Percentiles rank a stretch among this genome's conserved stretches.
These are phyloP conservation scores for Globisporangium nagaii DNA, from an alignment of 352 stramenopile genomes.

Conservation along the genomic window DNA sequence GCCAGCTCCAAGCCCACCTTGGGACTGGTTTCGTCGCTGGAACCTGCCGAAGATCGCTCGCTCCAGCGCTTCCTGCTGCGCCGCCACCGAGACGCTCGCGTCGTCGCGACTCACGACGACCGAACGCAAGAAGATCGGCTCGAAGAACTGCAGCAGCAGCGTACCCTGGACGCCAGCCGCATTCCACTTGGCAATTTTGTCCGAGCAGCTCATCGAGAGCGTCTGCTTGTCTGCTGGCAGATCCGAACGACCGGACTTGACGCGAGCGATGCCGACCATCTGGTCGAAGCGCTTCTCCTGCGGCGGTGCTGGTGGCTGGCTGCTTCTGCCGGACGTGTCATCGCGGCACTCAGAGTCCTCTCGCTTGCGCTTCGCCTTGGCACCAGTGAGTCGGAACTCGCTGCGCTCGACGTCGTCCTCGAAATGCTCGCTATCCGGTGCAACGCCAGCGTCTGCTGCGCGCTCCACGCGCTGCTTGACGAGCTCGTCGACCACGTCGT, in stretches of 20 bases:
- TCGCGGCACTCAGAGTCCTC: slow-evolving; percentile 6
- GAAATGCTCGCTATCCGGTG: not conserved
- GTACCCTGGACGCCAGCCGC: slow-evolving; percentile 77
- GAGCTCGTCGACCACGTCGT: slow-evolving; percentile 61
- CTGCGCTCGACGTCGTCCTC: slow-evolving; percentile 27
- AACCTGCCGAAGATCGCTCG: slow-evolving; percentile 38
- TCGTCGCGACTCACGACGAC: slow-evolving; percentile 46
- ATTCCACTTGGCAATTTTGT: slow-evolving; percentile 91
- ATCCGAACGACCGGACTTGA: slow-evolving; percentile 92
- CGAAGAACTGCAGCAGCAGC: slow-evolving; percentile 60
- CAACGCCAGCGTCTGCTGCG: not conserved
- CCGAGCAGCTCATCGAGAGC: slow-evolving; percentile 90
- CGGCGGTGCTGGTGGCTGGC: not conserved
- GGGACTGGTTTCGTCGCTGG: not conserved
- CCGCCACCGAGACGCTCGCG: slow-evolving; percentile 20
- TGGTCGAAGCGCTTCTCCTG: slow-evolving; percentile 62
- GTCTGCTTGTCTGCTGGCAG: slow-evolving; percentile 81
- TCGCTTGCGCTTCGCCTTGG: slow-evolving; percentile 39
- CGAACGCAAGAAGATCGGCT: slow-evolving; percentile 41
- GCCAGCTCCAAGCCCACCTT: too few relatives aligned
- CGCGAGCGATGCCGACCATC: slow-evolving; percentile 63
- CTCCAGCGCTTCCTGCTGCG: slow-evolving; percentile 39
- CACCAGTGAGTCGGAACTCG: slow-evolving; percentile 55
- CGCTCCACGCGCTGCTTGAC: slow-evolving; percentile 34
- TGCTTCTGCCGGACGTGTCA: not conserved